phyloP scores from a whole-genome alignment of 345 rosid genomes.

The Rhizophora apiculata region DNA sequence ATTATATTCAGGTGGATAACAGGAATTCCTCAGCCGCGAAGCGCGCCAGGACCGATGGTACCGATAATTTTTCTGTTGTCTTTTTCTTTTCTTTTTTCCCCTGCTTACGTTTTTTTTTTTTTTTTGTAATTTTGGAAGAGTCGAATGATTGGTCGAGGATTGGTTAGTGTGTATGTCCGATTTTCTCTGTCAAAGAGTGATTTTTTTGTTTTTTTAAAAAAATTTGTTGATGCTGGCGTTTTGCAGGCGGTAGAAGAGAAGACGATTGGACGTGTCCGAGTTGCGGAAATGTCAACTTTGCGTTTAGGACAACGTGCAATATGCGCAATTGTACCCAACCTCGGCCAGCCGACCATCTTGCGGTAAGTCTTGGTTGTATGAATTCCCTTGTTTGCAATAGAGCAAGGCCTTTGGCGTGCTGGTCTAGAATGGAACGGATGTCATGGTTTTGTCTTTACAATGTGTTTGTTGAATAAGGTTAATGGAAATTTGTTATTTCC shows the following conservation, averaged over 20 bases:
- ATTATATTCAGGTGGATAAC: conserved; percentile 68
- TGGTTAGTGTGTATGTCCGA: neutral
- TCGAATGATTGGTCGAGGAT: neutral
- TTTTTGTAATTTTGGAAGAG: neutral
- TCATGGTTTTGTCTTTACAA: neutral
- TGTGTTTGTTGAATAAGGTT: neutral
- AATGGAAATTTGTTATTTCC: neutral
- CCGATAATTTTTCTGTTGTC: neutral
- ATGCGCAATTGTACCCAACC: conserved; percentile 99
- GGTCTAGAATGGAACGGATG: neutral
- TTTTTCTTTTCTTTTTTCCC: neutral
- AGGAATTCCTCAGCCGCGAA: conserved; percentile 93
- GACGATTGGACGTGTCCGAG: conserved; percentile 99
- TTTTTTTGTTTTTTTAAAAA: neutral
- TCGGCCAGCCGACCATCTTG: conserved; percentile 86
- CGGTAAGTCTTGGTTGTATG: conserved; percentile 37
- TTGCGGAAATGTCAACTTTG: conserved; percentile 94
- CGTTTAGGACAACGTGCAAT: conserved; percentile 94
- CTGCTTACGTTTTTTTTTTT: neutral
- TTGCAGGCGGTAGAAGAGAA: conserved; percentile 90
- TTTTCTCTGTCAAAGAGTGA: neutral
- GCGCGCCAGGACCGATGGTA: conserved; percentile 99
- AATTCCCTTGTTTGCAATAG: neutral
- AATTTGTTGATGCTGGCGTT: neutral
- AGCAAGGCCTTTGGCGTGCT: neutral